Percentiles rank a stretch among this genome's conserved stretches.
These are phyloP conservation scores for Meripilus lineatus DNA, from an alignment of 1,284 basidiomycete genomes.

Conservation along the genomic window DNA sequence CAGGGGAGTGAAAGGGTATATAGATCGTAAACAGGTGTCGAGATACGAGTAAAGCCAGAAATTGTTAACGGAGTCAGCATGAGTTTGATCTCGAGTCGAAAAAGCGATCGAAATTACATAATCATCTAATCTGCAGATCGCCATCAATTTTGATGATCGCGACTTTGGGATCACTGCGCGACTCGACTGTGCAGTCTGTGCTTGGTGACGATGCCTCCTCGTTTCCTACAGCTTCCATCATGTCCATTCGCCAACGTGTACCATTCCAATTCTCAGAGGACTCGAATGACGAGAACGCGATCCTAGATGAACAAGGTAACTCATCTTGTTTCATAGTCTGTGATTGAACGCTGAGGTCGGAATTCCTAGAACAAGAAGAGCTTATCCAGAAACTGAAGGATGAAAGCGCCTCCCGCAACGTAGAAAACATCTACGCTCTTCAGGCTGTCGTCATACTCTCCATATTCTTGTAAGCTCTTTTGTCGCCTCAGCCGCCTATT, in stretches of 20 bases:
- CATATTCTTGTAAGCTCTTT: constrained; percentile 18
- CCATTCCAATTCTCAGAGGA: constrained; percentile 23
- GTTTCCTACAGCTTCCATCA: constrained; percentile 1
- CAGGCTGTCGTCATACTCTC: constrained; percentile 21
- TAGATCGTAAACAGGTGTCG: not conserved
- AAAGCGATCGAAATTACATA: not conserved
- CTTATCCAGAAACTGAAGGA: constrained; percentile 21
- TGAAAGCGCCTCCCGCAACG: constrained; percentile 16
- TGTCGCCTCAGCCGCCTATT: not conserved
- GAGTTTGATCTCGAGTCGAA: constrained; percentile 1
- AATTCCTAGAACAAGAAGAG: constrained; percentile 25
- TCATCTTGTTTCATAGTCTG: not conserved
- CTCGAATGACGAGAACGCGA: constrained; percentile 14
- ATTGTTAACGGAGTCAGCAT: not conserved
- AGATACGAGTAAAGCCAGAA: not conserved
- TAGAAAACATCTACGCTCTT: constrained; percentile 15
- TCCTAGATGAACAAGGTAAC: constrained; percentile 29
- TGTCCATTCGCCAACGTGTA: constrained; percentile 21
- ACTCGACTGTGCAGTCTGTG: too few species aligned
- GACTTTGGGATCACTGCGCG: too few species aligned
- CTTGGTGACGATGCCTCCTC: not conserved
- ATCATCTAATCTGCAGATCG: constrained; percentile 1
- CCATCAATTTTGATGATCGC: too few species aligned
- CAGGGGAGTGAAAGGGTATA: not conserved
- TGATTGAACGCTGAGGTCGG: not conserved